phyloP scores from a whole-genome alignment of 2,329 filamentous ascomycete species.

The Cadophora luteo-olivacea region DNA sequence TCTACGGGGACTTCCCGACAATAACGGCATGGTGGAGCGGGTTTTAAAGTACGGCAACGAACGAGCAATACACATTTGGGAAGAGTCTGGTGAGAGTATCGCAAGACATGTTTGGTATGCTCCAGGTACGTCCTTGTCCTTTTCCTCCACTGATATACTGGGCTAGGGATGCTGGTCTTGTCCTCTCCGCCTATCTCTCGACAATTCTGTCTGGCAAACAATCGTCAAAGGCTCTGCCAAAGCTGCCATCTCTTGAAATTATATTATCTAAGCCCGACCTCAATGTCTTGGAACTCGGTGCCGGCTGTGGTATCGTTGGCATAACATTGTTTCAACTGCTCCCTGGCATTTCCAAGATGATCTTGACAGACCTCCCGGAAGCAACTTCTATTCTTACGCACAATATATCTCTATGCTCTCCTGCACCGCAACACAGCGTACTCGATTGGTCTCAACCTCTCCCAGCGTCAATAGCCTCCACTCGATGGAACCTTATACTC shows the following conservation, averaged over 20 bases:
- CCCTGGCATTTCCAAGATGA: conserved; percentile 49
- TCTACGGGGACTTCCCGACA: conserved; percentile 31
- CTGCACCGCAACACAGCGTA: conserved; percentile 48
- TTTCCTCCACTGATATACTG: conserved; percentile 28
- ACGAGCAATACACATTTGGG: conserved; percentile 56
- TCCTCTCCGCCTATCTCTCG: conserved; percentile 46
- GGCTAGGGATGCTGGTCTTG: conserved; percentile 48
- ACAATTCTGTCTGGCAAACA: conserved; percentile 1
- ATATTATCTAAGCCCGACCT: conserved; percentile 44
- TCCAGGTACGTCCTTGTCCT: conserved; percentile 34
- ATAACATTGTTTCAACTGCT: conserved; percentile 54
- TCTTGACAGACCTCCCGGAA: conserved; percentile 71
- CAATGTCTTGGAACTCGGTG: conserved; percentile 68
- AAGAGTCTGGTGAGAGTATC: conserved; percentile 76
- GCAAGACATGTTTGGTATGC: conserved; percentile 72
- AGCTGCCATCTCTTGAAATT: conserved; percentile 30
- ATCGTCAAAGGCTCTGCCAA: conserved; percentile 16
- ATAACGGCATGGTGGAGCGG: conserved; percentile 35
- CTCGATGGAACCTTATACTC: conserved; percentile 62
- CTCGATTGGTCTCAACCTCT: conserved; percentile 69
- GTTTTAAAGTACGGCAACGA: conserved; percentile 26
- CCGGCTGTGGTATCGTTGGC: conserved; percentile 73
- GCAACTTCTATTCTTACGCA: conserved; percentile 63
- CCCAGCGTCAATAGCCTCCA: conserved; percentile 39
- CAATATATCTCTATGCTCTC: conserved; percentile 49